These are phyloP conservation scores for Exophiala phaeomuriformis DNA, from an alignment of 2,329 filamentous ascomycete species.

Conservation along the genomic window DNA sequence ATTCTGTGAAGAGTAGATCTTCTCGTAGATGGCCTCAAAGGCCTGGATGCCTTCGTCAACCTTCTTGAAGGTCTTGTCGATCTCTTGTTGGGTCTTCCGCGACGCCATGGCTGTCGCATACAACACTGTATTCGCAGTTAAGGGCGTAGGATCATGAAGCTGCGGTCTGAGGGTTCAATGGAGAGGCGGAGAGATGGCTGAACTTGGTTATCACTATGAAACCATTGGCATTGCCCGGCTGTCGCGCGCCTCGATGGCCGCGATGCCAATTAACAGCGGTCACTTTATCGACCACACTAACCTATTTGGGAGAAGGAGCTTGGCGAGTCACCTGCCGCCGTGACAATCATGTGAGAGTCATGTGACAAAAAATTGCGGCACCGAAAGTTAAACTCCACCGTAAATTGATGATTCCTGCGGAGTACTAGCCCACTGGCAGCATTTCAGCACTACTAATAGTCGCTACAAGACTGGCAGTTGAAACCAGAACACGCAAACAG, in stretches of 20 bases:
- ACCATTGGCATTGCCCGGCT: background rate
- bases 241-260: conserved; percentile 3
- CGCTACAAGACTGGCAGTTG: too few relatives aligned
- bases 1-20: conserved; percentile 89
- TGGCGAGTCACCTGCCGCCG: background rate
- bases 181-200: background rate
- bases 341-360: background rate
- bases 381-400: too few relatives aligned
- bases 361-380: background rate
- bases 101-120: conserved; percentile 64
- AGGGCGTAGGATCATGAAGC: background rate
- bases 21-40: conserved; percentile 94
- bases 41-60: conserved; percentile 84
- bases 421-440: background rate
- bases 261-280: background rate
- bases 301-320: background rate
- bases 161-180: background rate
- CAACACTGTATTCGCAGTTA: background rate
- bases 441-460: too few relatives aligned
- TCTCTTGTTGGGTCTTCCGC: conserved; percentile 94
- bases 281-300: background rate
- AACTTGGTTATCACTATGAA: conserved; percentile 3
- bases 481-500: too few relatives aligned
- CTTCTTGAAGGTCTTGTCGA: conserved; percentile 99
- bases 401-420: background rate